Evolutionary conservation across 2,329 filamentous ascomycete genomes (phyloP).

Genomic region (Exophiala sp.): DNA sequence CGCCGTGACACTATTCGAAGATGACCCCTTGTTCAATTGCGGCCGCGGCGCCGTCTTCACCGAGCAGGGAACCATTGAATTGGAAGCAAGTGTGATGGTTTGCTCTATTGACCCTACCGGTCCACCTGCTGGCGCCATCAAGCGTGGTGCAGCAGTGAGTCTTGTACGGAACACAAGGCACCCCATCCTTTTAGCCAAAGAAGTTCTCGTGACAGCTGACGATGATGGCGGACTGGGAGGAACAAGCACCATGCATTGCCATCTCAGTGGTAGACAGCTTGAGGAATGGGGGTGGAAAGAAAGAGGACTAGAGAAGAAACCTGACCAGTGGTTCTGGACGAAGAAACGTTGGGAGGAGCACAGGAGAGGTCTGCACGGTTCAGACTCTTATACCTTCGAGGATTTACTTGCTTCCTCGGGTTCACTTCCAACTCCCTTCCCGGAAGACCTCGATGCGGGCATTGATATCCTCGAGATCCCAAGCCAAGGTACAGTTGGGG

Average conservation of each 20-base stretch:
- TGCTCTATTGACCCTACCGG: slow-evolving; percentile 39
- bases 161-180: slow-evolving; percentile 69
- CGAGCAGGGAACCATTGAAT: slow-evolving; percentile 71
- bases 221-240: slow-evolving; percentile 44
- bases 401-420: slow-evolving; percentile 17
- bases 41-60: slow-evolving; percentile 83
- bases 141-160: slow-evolving; percentile 72
- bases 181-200: slow-evolving; percentile 66
- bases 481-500: slow-evolving; percentile 78
- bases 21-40: slow-evolving; percentile 77
- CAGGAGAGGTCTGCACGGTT: slow-evolving; percentile 49
- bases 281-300: slow-evolving; percentile 57
- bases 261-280: slow-evolving; percentile 61
- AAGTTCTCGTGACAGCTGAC: slow-evolving; percentile 63
- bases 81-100: slow-evolving; percentile 84
- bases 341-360: slow-evolving; percentile 74
- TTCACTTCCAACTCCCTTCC: slow-evolving; percentile 10
- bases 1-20: slow-evolving; percentile 69
- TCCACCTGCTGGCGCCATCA: slow-evolving; percentile 39
- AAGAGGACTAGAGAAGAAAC: slow-evolving; percentile 62
- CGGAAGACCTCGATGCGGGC: slow-evolving; percentile 24
- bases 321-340: slow-evolving; percentile 71
- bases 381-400: slow-evolving; percentile 13
- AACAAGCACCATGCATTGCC: slow-evolving; percentile 50
- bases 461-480: slow-evolving; percentile 60